These are phyloP conservation scores for Chlamydomonas reinhardtii DNA, from an alignment of 163 green algal species.

Conservation along the genomic window DNA sequence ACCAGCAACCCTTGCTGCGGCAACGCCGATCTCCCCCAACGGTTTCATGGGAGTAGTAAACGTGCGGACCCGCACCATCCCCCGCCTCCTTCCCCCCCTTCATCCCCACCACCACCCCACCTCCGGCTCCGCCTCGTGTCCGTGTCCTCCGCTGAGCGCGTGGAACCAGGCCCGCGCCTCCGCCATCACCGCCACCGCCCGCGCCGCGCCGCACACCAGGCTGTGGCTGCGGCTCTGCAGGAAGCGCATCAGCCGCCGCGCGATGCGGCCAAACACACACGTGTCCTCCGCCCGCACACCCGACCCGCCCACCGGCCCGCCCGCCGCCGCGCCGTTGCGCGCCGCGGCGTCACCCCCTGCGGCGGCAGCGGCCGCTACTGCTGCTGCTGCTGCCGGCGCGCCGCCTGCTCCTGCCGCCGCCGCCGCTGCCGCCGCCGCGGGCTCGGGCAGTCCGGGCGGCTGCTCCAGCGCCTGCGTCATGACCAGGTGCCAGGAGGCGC, in stretches of 20 bases:
- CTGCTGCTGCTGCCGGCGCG: background rate
- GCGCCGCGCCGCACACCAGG: conserved; percentile 53
- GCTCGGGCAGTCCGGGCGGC: conserved; percentile 11
- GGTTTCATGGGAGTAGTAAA: too few relatives aligned
- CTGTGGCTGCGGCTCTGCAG: conserved; percentile 52
- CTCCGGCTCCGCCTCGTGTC: conserved; percentile 50
- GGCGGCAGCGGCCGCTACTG: background rate
- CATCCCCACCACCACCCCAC: background rate
- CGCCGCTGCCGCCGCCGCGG: background rate
- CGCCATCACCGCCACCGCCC: conserved; percentile 54
- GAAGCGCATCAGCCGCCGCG: conserved; percentile 41
- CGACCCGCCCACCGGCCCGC: background rate
- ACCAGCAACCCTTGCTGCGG: too few relatives aligned
- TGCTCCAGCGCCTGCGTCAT: conserved; percentile 46
- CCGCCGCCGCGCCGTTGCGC: background rate
- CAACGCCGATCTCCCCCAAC: too few relatives aligned
- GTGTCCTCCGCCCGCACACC: conserved; percentile 5
- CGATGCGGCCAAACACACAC: conserved; percentile 53
- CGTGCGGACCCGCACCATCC: too few relatives aligned
- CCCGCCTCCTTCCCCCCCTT: too few relatives aligned
- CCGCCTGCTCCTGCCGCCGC: background rate
- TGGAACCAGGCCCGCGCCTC: conserved; percentile 63
- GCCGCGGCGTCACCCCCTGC: background rate
- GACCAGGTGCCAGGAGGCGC: conserved; percentile 58
- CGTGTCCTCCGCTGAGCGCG: conserved; percentile 42